Conservation (phyloP, 257 asterid species). For the Solanum sitiens region DNA sequence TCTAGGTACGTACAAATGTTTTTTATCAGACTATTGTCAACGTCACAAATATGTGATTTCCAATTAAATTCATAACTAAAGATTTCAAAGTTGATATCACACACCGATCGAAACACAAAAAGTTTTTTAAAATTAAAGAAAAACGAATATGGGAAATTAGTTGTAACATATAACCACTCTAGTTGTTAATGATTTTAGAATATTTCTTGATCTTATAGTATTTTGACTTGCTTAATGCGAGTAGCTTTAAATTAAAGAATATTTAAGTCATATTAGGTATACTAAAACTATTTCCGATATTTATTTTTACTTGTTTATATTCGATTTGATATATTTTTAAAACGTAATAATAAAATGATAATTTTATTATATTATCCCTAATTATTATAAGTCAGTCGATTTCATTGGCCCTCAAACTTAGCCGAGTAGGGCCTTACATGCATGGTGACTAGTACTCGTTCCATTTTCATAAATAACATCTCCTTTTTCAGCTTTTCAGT, state of each 20-base stretch:
- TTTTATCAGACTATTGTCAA: background rate
- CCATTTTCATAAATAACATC: background rate
- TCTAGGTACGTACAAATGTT: fast-evolving
- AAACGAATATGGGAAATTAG: background rate
- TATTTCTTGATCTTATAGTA: background rate
- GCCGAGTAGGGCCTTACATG: background rate
- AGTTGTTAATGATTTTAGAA: background rate
- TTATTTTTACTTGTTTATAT: background rate
- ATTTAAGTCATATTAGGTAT: background rate
- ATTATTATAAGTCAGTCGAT: background rate
- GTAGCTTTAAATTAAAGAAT: background rate
- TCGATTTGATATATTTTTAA: background rate
- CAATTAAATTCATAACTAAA: too few species aligned
- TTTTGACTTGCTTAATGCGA: background rate
- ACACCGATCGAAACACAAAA: background rate
- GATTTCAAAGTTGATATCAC: background rate
- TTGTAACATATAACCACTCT: background rate
- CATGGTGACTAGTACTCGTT: background rate
- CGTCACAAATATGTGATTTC: background rate
- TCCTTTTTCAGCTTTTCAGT: too few species aligned
- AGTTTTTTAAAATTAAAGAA: background rate
- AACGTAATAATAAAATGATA: too few species aligned
- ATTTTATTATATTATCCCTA: too few species aligned
- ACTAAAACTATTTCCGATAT: background rate
- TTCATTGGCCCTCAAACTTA: background rate